Base-by-base conservation (phyloP, 2,329 filamentous ascomycete genomes). In the Calcarisporium arbuscula region DNA sequence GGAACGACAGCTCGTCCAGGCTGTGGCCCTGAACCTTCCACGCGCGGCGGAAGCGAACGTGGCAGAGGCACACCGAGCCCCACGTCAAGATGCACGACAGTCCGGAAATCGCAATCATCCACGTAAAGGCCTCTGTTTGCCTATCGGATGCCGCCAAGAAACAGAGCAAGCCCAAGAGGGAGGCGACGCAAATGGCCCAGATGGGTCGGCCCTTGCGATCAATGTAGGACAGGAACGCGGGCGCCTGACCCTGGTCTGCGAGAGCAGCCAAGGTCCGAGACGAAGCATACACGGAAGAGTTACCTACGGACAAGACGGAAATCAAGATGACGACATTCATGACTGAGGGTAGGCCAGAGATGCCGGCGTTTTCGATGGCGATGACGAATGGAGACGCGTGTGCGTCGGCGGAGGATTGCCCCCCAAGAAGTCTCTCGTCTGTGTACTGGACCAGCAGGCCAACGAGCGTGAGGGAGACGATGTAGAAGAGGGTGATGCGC, bases 31-130 rank as follows among this genome's bases (percentile, higher is more conserved):
- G 67, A 11, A 57, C 50, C 17, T 52, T 55, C 78, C 78, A 82
- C 0, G 76, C 79, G 5, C 49, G 43, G 23, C 79, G 76, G 69
- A 81, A 82, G n/a, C 78, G 77, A 46, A 82, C 78, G 48, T 82
- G 78, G 1, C 73, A 69, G 14, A 78, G 53, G 52, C 76, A 80
- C 47, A 83, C 79, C 29, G 71, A 76, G 16, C 67, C 75, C 78
- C 78, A 83, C 11, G 77, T 74, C 54, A 81, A 82, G 28, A 82
- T 66, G 17, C 74, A 68, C 10, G 72, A 70, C 2, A 82, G 67
- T 34, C 74, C 78, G 4, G 77, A 80, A 10, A 82, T 61, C 6
- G 78, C 73, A 18, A 76, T 68, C 3, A 83, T 68, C 79, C 79
- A 82, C 42, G 73, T 67, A 35, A 83, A 80, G 11, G 81, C 69